Conservation (phyloP, 768 basidiomycete genomes). For the Kwoniella mangroviensis region DNA sequence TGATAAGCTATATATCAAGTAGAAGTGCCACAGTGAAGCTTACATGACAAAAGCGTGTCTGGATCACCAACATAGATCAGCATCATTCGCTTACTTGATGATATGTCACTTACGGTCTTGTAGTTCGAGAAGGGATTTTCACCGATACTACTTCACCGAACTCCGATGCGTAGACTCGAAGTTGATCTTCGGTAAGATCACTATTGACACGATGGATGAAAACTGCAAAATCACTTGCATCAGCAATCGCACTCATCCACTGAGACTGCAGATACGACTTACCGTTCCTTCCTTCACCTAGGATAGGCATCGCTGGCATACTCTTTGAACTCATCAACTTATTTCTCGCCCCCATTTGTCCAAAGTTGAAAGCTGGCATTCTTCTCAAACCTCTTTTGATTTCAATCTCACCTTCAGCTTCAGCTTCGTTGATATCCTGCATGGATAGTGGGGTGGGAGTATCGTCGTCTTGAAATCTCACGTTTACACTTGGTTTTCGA, state of each 20-base stretch:
- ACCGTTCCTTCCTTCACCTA: slow-evolving; percentile 38
- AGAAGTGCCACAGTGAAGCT: neutral
- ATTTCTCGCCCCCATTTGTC: slow-evolving; percentile 6
- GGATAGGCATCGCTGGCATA: slow-evolving; percentile 21
- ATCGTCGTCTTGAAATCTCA: slow-evolving; percentile 5
- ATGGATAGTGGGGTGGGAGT: neutral
- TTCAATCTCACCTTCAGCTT: neutral
- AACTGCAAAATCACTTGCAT: slow-evolving; percentile 16
- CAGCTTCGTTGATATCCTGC: neutral
- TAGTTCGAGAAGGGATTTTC: slow-evolving; percentile 19
- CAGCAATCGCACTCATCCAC: neutral
- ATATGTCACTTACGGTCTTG: slow-evolving; percentile 4
- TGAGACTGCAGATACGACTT: neutral
- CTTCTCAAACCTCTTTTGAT: slow-evolving; percentile 15
- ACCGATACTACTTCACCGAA: slow-evolving; percentile 39
- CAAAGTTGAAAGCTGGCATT: slow-evolving; percentile 23
- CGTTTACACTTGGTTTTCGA: neutral
- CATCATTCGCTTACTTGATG: neutral
- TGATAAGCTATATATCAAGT: neutral
- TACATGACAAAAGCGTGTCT: slow-evolving; percentile 46
- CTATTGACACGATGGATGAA: slow-evolving; percentile 34
- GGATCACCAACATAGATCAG: neutral
- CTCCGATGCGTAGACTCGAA: slow-evolving; percentile 24
- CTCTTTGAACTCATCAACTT: slow-evolving; percentile 16
- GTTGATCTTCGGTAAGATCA: slow-evolving; percentile 17